These are phyloP conservation scores for Aspergillus indologenus DNA, from an alignment of 495 filamentous ascomycete genomes.

Conservation along the genomic window DNA sequence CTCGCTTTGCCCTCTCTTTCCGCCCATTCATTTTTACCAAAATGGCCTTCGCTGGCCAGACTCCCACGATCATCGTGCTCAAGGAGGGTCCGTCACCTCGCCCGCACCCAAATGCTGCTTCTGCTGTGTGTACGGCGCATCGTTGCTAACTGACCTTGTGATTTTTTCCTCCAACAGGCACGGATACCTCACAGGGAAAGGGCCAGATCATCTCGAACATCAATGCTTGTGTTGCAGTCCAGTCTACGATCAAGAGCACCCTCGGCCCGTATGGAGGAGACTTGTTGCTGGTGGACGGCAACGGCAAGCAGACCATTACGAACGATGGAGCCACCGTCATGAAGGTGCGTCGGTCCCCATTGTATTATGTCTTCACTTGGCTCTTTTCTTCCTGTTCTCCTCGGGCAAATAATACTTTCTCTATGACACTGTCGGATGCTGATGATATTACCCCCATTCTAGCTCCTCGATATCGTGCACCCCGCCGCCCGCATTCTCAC, in stretches of 20 bases:
- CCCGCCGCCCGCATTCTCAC: conserved; percentile 96
- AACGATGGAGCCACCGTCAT: conserved; percentile 99
- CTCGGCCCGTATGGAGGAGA: conserved; percentile 98
- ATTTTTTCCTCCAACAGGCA: conserved; percentile 56
- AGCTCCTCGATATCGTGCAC: conserved; percentile 98
- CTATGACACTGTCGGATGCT: conserved; percentile 10
- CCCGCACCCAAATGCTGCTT: conserved; percentile 31
- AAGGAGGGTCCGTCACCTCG: conserved; percentile 75
- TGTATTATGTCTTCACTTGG: neutral
- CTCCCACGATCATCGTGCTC: conserved; percentile 96
- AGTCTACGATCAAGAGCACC: conserved; percentile 90
- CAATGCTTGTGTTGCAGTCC: conserved; percentile 96
- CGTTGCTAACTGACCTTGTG: conserved; percentile 14
- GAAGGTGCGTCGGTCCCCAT: conserved; percentile 63
- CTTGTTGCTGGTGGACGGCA: conserved; percentile 89
- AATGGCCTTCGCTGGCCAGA: conserved; percentile 98
- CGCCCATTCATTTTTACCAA: conserved; percentile 17
- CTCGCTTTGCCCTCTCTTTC: conserved; percentile 10
- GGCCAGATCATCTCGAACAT: conserved; percentile 98
- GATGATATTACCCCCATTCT: conserved; percentile 13
- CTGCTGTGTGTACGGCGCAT: conserved; percentile 16
- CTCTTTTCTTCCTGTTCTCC: neutral
- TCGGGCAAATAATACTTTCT: too few relatives aligned
- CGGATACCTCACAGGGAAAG: conserved; percentile 94
- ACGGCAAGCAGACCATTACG: conserved; percentile 94